Conservation (phyloP, 306 rosid species). For the Cucurbita argyrosperma region DNA sequence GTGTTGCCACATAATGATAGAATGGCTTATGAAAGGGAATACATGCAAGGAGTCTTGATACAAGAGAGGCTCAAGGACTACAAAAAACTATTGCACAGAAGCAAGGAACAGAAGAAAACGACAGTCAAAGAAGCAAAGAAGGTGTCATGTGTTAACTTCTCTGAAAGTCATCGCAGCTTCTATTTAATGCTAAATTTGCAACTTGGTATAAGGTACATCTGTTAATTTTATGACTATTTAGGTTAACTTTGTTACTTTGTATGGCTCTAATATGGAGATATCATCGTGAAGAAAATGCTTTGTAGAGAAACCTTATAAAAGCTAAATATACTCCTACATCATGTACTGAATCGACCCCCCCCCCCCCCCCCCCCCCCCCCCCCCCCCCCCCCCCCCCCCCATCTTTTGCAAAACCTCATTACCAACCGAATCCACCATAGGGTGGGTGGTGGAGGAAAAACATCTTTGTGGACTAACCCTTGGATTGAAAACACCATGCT, state of each 20-base stretch:
- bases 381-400: too few species aligned
- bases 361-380: too few species aligned
- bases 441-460: too few species aligned
- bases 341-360: too few species aligned
- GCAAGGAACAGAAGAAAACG: slow-evolving; percentile 32
- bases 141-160: slow-evolving; percentile 28
- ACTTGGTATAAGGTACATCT: slow-evolving; percentile 45
- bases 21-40: slow-evolving; percentile 62
- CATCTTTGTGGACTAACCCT: too few species aligned
- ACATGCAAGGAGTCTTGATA: slow-evolving; percentile 81
- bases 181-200: slow-evolving; percentile 44
- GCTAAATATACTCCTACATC: too few species aligned
- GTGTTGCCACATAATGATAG: slow-evolving; percentile 6
- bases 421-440: too few species aligned
- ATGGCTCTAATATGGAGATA: not conserved
- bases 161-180: slow-evolving; percentile 18
- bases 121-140: slow-evolving; percentile 26
- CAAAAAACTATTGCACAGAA: slow-evolving; percentile 25
- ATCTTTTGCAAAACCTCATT: too few species aligned
- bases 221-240: not conserved
- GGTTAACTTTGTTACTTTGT: not conserved
- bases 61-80: slow-evolving; percentile 39
- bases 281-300: too few species aligned
- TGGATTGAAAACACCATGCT: too few species aligned
- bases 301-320: too few species aligned